Evolutionary conservation across 2,329 filamentous ascomycete species (phyloP).

Genomic region (Pestalotiopsis sp.): DNA sequence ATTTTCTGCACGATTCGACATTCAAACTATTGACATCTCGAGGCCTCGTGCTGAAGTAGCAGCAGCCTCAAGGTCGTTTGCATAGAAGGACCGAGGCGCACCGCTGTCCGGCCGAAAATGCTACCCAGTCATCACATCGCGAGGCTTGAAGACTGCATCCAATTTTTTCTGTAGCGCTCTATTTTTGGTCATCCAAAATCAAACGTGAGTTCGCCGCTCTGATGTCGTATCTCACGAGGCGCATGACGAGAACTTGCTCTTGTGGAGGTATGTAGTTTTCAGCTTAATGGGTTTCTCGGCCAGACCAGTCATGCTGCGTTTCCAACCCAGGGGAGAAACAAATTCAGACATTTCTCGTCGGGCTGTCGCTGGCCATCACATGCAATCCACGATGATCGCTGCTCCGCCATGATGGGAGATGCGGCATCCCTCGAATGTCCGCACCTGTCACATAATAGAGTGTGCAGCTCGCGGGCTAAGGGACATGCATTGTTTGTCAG

Average conservation of each 20-base stretch:
- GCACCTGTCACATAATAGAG: background rate
- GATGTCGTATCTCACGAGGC: background rate
- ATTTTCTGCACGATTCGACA: background rate
- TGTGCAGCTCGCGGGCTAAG: background rate
- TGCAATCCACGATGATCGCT: background rate
- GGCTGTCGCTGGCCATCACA: background rate
- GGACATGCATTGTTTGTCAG: background rate
- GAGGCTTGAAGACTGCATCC: background rate
- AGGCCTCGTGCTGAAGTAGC: background rate
- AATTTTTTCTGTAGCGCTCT: background rate
- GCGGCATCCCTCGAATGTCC: background rate
- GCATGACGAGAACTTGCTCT: background rate
- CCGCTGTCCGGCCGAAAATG: conserved; percentile 10
- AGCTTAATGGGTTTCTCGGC: background rate
- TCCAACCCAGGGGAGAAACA: background rate
- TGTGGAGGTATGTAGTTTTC: background rate
- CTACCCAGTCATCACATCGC: background rate
- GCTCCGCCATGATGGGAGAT: background rate
- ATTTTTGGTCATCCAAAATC: background rate
- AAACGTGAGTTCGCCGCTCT: background rate
- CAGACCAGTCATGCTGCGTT: background rate
- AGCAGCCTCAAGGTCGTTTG: background rate
- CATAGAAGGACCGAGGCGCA: conserved; percentile 9
- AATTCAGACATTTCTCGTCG: too few species aligned
- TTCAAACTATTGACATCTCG: background rate